Base-by-base conservation (phyloP, 2,329 filamentous ascomycete species). In the Aspergillus sp. region DNA sequence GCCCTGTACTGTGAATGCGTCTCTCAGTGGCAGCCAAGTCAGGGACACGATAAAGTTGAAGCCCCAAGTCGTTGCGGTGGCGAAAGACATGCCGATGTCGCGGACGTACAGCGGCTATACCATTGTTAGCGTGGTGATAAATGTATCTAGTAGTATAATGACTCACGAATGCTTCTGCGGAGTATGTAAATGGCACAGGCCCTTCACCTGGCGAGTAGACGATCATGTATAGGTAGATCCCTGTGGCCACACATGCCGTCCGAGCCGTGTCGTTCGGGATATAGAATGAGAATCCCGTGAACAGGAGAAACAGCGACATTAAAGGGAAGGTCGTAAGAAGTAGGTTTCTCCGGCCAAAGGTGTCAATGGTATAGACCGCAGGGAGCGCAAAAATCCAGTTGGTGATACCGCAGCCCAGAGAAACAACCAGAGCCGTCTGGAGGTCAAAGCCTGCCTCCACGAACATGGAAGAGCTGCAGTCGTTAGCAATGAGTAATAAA, bases 341-440 rank as follows among this genome's bases (percentile, higher is more conserved):
- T 7, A 88, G 73, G 56, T 84, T 84, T 17, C 85, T 77, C 3
- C 86, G 80, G 6, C 85, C 86, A 53, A 85, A 87, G 0, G 80
- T 86, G 62, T 89, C 85, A 56, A 88, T 88, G 5, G 83, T 86
- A 64, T 82, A 85, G 44, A 87, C 71, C 3, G 83, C 83, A 0
- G 82, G 82, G 11, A 85, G 73, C 14, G 84, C 83, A 55, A 86
- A 86, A 33, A 87, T 65, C 72, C 81, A 87, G 64, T 87, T 87
- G 62, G 87, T 79, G 46, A 85, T 72, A 0, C 83, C 83, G 42
- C 84, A 77, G 3, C 83, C 83, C 3, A 86, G 73, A 1, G 82
- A 85, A 2, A 82, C 82, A 10, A 73, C 70, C 1, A 86, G 73
- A 0, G 83, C 81, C 5, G 70, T 69, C 2, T 77, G 71, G 22